Percentiles rank a stretch among this genome's conserved stretches.
These are phyloP conservation scores for Phylloporus arenicola DNA, from an alignment of 768 basidiomycete genomes.

Conservation along the genomic window DNA sequence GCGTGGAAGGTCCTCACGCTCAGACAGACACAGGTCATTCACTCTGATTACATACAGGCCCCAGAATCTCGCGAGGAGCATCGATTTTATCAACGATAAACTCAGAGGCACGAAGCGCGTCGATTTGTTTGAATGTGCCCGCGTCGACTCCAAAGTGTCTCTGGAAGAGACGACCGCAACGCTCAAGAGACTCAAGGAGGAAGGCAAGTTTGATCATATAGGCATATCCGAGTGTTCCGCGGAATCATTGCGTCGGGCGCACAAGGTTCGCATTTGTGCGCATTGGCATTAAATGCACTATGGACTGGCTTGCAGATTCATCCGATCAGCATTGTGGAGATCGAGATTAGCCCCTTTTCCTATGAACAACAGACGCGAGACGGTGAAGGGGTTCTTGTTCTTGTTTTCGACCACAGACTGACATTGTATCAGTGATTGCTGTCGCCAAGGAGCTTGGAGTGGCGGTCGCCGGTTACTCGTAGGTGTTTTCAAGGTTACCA, in stretches of 20 bases:
- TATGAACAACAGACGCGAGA: conserved; percentile 32
- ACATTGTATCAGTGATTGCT: conserved; percentile 40
- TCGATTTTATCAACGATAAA: conserved; percentile 39
- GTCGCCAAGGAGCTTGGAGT: conserved; percentile 51
- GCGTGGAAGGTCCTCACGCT: conserved; percentile 11
- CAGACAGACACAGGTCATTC: too few species aligned
- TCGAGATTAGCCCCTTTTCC: conserved; percentile 61
- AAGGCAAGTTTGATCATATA: conserved; percentile 40
- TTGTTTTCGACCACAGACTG: not conserved
- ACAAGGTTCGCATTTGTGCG: conserved; percentile 11
- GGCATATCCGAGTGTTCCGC: conserved; percentile 50
- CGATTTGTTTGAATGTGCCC: conserved; percentile 55
- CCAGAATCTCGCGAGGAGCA: conserved; percentile 43
- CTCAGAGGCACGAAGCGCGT: conserved; percentile 50
- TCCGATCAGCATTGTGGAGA: conserved; percentile 56
- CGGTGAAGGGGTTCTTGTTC: not conserved
- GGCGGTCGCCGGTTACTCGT: conserved; percentile 59
- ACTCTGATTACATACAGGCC: conserved; percentile 5
- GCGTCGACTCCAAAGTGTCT: conserved; percentile 38
- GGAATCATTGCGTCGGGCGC: conserved; percentile 39
- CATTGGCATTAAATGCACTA: not conserved
- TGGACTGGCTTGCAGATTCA: conserved; percentile 34
- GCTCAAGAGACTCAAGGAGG: conserved; percentile 37
- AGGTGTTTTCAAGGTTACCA: conserved; percentile 2
- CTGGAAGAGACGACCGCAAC: conserved; percentile 43